Evolutionary conservation across 306 rosid species (phyloP).

Genomic region (Glycine soja): DNA sequence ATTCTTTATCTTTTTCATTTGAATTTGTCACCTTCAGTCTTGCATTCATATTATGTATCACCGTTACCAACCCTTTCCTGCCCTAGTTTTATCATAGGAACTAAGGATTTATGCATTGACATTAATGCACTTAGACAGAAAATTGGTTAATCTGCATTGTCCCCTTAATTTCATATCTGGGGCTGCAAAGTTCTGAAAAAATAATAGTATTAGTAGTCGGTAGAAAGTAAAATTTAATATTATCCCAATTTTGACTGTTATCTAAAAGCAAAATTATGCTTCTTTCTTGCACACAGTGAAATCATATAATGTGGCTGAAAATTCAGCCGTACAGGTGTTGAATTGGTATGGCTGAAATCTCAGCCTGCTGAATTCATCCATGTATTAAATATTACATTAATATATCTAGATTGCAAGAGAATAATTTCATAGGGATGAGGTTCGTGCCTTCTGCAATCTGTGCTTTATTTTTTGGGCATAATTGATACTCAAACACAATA

Average conservation of each 20-base stretch:
- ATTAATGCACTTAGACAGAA: not conserved
- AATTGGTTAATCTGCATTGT: not conserved
- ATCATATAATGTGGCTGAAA: conserved; percentile 11
- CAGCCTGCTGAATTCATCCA: not conserved
- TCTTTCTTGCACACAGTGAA: conserved; percentile 12
- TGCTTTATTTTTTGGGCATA: too few relatives aligned
- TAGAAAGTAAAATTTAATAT: conserved; percentile 2
- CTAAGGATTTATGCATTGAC: conserved; percentile 5
- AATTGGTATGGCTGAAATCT: conserved; percentile 16
- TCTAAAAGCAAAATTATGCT: not conserved
- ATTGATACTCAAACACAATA: not conserved
- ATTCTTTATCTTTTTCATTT: conserved; percentile 17
- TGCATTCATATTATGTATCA: conserved; percentile 26
- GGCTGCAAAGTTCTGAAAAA: not conserved
- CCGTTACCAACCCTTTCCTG: not conserved
- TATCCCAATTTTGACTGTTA: conserved; percentile 1
- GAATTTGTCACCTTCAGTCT: not conserved
- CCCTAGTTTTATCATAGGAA: not conserved
- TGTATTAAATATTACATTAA: not conserved
- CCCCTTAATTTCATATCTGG: not conserved
- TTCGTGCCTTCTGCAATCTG: not conserved
- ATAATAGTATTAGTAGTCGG: not conserved
- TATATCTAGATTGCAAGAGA: conserved; percentile 2
- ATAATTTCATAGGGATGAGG: not conserved
- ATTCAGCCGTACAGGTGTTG: conserved; percentile 17